A percentile compares a stretch with the other conserved stretches of the same genome.
Conservation (phyloP, 1,284 basidiomycete genomes). For the Xerocomus minutiporus region DNA sequence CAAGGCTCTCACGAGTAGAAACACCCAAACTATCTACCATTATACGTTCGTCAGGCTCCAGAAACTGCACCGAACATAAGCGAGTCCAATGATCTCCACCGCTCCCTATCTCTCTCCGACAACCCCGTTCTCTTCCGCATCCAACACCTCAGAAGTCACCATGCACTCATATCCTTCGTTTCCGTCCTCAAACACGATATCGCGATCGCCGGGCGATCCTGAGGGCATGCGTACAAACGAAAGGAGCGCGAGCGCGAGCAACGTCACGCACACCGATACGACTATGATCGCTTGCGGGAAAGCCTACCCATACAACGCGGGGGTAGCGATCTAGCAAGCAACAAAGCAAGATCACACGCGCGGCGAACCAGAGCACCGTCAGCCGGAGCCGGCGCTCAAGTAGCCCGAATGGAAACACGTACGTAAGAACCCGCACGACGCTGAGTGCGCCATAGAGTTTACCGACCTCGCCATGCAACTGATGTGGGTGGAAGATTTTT, state of each 20-base stretch:
- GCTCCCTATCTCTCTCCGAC: slow-evolving; percentile 3
- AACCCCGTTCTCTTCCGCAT: neutral
- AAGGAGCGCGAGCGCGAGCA: slow-evolving; percentile 33
- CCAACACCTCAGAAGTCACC: neutral
- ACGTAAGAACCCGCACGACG: slow-evolving; percentile 65
- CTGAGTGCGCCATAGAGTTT: slow-evolving; percentile 69
- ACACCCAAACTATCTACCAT: no score
- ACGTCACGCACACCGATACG: slow-evolving; percentile 27
- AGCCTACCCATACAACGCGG: slow-evolving; percentile 39
- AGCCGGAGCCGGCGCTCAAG: neutral
- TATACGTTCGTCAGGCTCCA: neutral
- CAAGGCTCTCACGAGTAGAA: no score
- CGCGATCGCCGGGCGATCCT: neutral
- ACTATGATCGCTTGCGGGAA: slow-evolving; percentile 46
- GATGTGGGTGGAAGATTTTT: neutral
- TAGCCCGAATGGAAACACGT: slow-evolving; percentile 18
- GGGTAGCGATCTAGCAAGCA: slow-evolving; percentile 22
- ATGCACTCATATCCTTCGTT: slow-evolving; percentile 1
- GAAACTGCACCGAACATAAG: no score
- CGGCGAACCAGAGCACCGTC: neutral
- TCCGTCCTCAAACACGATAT: neutral
- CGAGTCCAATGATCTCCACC: neutral
- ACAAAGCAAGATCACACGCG: no score
- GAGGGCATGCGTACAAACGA: slow-evolving; percentile 34
- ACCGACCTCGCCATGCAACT: slow-evolving; percentile 43